Evolutionary conservation across 371 early-diverging fungal genomes (phyloP).

Genomic region (Saksenaea oblongispora): DNA sequence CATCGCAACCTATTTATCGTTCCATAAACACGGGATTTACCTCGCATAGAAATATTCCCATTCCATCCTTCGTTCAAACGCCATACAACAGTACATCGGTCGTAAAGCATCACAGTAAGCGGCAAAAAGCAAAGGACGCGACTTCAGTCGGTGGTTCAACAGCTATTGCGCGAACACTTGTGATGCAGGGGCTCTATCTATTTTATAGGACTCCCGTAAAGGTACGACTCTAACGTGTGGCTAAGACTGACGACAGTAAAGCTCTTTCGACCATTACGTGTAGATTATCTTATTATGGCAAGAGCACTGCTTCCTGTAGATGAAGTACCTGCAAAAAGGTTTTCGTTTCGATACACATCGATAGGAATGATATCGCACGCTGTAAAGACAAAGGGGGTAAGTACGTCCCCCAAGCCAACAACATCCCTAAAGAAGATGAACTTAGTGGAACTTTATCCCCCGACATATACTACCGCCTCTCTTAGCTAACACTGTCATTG

Average conservation of each 20-base stretch:
- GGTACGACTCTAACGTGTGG: constrained; percentile 32
- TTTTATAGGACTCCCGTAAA: constrained; percentile 81
- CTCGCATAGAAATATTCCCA: neutral
- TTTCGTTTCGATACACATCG: constrained; percentile 68
- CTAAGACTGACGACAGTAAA: constrained; percentile 17
- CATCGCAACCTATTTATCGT: neutral
- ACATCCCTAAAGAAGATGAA: neutral
- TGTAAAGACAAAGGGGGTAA: constrained; percentile 62
- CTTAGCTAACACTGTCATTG: constrained; percentile 73
- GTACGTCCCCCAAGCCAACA: neutral
- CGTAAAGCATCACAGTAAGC: constrained; percentile 24
- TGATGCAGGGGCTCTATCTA: constrained; percentile 69
- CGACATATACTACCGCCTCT: constrained; percentile 76
- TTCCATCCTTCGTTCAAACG: neutral
- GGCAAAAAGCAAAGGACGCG: constrained; percentile 44
- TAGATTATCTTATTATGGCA: constrained; percentile 80
- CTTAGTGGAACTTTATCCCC: constrained; percentile 65
- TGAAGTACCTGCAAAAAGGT: constrained; percentile 31
- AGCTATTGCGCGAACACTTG: constrained; percentile 59
- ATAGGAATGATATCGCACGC: constrained; percentile 77
- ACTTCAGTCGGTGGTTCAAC: constrained; percentile 63
- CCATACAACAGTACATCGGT: neutral
- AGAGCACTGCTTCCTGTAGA: constrained; percentile 66
- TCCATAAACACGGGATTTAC: neutral
- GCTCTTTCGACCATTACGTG: constrained; percentile 78